A percentile compares a stretch with the other conserved stretches of the same genome.
phyloP scores from a whole-genome alignment of 2,329 filamentous ascomycete genomes.

The Chrysoporthe deuterocubensis region DNA sequence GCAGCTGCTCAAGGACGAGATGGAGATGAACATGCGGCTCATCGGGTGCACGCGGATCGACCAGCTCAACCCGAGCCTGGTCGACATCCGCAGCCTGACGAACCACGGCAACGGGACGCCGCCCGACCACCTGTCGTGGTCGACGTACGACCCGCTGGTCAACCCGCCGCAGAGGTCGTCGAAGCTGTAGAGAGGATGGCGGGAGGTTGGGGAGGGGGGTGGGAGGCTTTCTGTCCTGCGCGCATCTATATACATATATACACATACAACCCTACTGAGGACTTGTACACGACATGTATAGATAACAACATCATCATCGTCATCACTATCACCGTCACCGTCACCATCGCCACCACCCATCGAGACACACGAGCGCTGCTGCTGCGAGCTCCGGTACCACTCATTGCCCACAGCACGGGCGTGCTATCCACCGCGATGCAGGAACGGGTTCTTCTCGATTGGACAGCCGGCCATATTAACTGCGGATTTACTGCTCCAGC shows the following conservation, averaged over 20 bases:
- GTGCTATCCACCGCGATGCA: not conserved
- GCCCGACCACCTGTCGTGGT: slow-evolving; percentile 50
- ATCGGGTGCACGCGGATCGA: slow-evolving; percentile 78
- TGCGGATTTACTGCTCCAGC: not conserved
- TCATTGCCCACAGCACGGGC: too few relatives aligned
- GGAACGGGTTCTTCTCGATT: not conserved
- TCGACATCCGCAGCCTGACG: slow-evolving; percentile 75
- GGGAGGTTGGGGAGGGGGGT: too few relatives aligned
- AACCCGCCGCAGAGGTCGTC: slow-evolving; percentile 56
- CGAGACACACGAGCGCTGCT: too few relatives aligned
- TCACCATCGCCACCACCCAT: too few relatives aligned
- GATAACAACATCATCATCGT: not conserved
- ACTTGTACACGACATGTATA: not conserved
- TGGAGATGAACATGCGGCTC: slow-evolving; percentile 98
- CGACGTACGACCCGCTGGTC: slow-evolving; percentile 59
- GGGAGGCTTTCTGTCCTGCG: not conserved
- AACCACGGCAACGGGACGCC: slow-evolving; percentile 55
- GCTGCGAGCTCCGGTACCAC: too few relatives aligned
- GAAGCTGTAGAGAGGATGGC: slow-evolving; percentile 48
- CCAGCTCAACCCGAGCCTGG: slow-evolving; percentile 77
- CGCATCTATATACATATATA: slow-evolving; percentile 6
- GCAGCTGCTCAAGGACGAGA: slow-evolving; percentile 90
- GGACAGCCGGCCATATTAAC: not conserved
- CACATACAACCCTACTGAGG: too few relatives aligned
- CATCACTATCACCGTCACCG: too few relatives aligned